A percentile compares a stretch with the other conserved stretches of the same genome.
phyloP scores from a whole-genome alignment of 192 early-diverging fungal species.

The Coemansia sp. region DNA sequence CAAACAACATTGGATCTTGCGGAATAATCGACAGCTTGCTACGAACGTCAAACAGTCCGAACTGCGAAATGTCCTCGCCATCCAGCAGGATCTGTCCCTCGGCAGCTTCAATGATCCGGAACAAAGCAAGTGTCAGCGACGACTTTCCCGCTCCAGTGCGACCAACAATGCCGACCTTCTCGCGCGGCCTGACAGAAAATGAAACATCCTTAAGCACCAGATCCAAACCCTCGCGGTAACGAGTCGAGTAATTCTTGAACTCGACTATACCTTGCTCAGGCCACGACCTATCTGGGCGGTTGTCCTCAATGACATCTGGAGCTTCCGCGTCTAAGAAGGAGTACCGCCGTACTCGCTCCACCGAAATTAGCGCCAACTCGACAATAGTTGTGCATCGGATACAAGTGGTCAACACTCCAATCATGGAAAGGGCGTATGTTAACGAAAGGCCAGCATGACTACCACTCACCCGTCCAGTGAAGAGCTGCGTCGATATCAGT shows the following conservation, averaged over 20 bases:
- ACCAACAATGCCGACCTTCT: conserved; percentile 69
- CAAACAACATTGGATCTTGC: conserved; percentile 76
- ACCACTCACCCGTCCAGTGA: conserved; percentile 44
- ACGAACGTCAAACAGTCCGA: conserved; percentile 75
- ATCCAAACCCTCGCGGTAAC: conserved; percentile 59
- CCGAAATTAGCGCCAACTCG: conserved; percentile 69
- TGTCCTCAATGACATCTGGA: conserved; percentile 30
- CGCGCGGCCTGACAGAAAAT: conserved; percentile 42
- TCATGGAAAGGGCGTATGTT: conserved; percentile 80
- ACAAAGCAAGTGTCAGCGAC: conserved; percentile 71
- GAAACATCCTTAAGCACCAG: conserved; percentile 54
- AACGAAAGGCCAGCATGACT: conserved; percentile 70
- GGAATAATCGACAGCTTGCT: conserved; percentile 77
- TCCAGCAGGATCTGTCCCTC: conserved; percentile 76
- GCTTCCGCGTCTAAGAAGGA: conserved; percentile 40
- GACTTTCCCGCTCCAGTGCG: too few relatives aligned
- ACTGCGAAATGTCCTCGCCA: conserved; percentile 69
- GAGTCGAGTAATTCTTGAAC: conserved; percentile 58
- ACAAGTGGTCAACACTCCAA: conserved; percentile 71
- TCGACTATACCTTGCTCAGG: conserved; percentile 56
- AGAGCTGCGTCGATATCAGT: conserved; percentile 60
- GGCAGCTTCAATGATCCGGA: conserved; percentile 70
- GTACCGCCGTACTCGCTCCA: conserved; percentile 62
- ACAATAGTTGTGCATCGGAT: conserved; percentile 70
- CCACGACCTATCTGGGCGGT: conserved; percentile 51